Evolutionary conservation across 257 asterid genomes (phyloP).

Genomic region (Plantago elongata): DNA sequence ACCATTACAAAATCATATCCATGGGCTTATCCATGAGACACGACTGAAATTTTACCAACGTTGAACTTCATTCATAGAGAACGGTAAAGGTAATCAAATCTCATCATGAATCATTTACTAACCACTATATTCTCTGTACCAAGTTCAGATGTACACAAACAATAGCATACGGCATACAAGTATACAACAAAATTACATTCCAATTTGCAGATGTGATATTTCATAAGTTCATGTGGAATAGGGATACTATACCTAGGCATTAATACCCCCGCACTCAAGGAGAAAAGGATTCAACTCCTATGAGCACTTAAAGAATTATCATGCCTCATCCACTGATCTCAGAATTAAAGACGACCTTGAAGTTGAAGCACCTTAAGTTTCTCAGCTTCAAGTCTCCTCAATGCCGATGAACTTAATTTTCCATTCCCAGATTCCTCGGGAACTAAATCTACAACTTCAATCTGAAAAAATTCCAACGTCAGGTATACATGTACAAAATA

Average conservation of each 20-base stretch:
- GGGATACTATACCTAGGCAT: neutral
- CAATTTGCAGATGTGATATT: neutral
- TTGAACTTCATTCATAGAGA: no score
- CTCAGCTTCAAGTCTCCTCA: constrained; percentile 69
- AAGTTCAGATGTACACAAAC: neutral
- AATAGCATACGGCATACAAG: neutral
- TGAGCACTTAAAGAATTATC: neutral
- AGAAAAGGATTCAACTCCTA: neutral
- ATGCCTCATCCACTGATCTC: neutral
- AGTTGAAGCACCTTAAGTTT: constrained; percentile 32
- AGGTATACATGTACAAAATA: neutral
- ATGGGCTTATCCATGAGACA: no score
- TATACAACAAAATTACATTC: constrained; percentile 10
- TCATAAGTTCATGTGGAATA: constrained; percentile 9
- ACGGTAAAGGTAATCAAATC: no score
- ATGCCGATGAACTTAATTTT: constrained; percentile 73
- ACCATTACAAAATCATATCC: no score
- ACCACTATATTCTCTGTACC: no score
- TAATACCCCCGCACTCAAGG: constrained; percentile 10
- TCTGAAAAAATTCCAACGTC: constrained; percentile 34
- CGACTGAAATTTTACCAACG: no score
- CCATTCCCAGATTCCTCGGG: constrained; percentile 58
- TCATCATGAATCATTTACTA: no score
- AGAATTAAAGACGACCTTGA: constrained; percentile 26
- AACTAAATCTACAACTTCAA: constrained; percentile 79